Percentiles rank a stretch among this genome's conserved stretches.
These are phyloP conservation scores for Nemophila menziesii DNA, from an alignment of 257 asterid genomes.

Conservation along the genomic window DNA sequence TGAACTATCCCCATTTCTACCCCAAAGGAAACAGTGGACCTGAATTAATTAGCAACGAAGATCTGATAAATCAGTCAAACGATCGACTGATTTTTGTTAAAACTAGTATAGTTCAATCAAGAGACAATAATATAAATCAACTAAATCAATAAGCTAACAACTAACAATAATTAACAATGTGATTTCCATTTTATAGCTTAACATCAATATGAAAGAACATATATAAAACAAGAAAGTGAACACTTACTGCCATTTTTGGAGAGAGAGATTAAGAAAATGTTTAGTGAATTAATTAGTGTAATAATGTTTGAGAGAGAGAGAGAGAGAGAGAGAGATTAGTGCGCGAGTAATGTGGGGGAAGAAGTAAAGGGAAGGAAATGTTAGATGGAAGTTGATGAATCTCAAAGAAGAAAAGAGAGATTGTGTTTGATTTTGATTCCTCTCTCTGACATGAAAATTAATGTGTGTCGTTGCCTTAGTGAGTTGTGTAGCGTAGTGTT, in stretches of 20 bases:
- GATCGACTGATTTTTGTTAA: neutral
- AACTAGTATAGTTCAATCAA: neutral
- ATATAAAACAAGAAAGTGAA: neutral
- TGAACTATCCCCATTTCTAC: neutral
- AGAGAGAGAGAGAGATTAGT: neutral
- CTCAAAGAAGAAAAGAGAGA: no score
- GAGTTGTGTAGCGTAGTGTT: no score
- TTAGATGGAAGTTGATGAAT: neutral
- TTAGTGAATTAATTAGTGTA: neutral
- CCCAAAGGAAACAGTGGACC: neutral
- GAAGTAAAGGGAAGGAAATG: neutral
- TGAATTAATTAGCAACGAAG: neutral
- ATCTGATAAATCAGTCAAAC: neutral
- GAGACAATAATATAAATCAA: neutral
- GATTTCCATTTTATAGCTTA: no score
- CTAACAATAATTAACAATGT: neutral
- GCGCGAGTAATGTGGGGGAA: neutral
- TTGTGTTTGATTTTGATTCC: neutral
- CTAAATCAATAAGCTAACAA: no score
- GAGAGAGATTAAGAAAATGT: neutral
- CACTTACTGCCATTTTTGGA: conserved; percentile 1
- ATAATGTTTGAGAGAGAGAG: neutral
- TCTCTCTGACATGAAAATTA: neutral
- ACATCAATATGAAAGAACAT: neutral
- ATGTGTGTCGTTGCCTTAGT: neutral